Evolutionary conservation across 1,284 basidiomycete genomes (phyloP), one percentile per base, ranked within the genome.

Genomic region (Ustilago sp.): DNA sequence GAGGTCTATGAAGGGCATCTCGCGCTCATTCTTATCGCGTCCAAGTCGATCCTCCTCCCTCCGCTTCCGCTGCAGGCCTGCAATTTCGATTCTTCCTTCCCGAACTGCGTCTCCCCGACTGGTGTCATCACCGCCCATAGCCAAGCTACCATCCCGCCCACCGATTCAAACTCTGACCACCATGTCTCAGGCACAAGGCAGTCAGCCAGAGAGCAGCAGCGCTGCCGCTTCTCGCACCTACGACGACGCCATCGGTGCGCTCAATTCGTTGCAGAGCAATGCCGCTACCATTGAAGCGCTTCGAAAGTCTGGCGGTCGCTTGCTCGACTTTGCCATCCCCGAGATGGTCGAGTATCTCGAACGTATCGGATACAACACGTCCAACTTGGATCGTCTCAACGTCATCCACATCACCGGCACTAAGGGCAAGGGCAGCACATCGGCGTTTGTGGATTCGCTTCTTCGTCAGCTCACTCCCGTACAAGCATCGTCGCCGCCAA

Each of bases 381-480:
- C 90, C 60, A 92, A 95, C 79, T 89, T 99, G 59, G 95, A 99
- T 86, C 87, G 88, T 54, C 89, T 99, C 73, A 97, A 98, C 86
- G 94, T 95, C 63, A 90, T 99, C 38, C 97, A 99, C 88, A 92
- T 99, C 82, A 96, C 97, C 13, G 97, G 97, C 3, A 99, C 97
- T 5, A 99, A 99, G 87, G 97, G 97, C 52, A 99, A 99, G 86
- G 97, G 97, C 3, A 98, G 95, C 3, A 97, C 97, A 0, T 94
- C 93, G 66, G 96, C 97, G 2, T 99, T 99, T 81, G 84, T 83
- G 43, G 84, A 84, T 41, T 83, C 84, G 17, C 68, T 88, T 17
- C 61, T 86, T 1, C 79, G 73, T 7, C 62, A 77, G 28, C 69
- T 79, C 56, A 63, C 73, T 2, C 60, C 61, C 2, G 65, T 84